Conservation (phyloP, 345 rosid genomes). For the Lepidium sativum region DNA sequence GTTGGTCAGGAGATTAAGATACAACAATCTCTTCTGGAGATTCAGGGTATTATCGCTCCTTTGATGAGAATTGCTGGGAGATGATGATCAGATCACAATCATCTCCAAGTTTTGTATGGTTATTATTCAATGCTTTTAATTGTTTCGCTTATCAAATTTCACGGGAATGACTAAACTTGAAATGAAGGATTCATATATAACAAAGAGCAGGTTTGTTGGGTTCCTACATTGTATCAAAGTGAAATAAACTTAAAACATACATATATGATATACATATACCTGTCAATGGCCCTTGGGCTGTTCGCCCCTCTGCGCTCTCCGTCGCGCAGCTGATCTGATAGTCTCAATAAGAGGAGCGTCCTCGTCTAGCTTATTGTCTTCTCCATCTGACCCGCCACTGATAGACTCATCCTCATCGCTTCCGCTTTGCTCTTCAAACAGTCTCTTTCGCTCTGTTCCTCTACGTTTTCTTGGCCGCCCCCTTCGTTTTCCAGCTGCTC, state of each 20-base stretch:
- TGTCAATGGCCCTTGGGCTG: slow-evolving; percentile 14
- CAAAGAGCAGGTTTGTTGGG: slow-evolving; percentile 3
- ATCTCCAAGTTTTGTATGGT: slow-evolving; percentile 5
- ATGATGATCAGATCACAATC: slow-evolving; percentile 20
- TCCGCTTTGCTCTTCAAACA: slow-evolving; percentile 62
- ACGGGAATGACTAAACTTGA: background rate
- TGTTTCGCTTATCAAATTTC: background rate
- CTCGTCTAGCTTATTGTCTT: slow-evolving; percentile 51
- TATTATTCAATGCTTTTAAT: background rate
- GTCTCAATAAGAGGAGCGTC: slow-evolving; percentile 80
- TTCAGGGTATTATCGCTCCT: slow-evolving; percentile 83
- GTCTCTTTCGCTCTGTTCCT: slow-evolving; percentile 72
- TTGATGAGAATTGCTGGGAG: slow-evolving; percentile 61
- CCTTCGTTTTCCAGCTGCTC: slow-evolving; percentile 44
- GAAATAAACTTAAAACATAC: background rate
- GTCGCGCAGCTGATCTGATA: slow-evolving; percentile 53
- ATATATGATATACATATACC: background rate
- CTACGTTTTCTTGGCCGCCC: slow-evolving; percentile 75
- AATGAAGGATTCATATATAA: background rate
- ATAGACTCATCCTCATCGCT: slow-evolving; percentile 81
- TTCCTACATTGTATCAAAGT: no score
- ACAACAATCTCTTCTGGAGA: slow-evolving; percentile 68
- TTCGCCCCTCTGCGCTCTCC: slow-evolving; percentile 50
- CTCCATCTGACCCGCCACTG: slow-evolving; percentile 60
- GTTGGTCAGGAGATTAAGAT: slow-evolving; percentile 72